phyloP scores from a whole-genome alignment of 2,329 filamentous ascomycete genomes.

The Ramularia collo-cygni region DNA sequence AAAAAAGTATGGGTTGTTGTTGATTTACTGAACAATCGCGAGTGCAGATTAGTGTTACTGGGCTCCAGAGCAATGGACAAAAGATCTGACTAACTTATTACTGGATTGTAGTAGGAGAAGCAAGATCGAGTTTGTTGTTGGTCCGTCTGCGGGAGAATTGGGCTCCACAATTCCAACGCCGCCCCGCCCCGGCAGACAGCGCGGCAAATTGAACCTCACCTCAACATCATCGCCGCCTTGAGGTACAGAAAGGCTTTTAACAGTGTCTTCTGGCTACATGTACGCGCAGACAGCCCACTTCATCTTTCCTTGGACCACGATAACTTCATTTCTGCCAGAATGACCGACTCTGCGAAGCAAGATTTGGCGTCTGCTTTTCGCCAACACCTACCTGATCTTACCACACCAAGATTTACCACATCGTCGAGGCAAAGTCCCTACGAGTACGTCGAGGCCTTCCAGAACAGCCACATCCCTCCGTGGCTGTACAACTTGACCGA shows the following conservation, averaged over 20 bases:
- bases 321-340: too few species aligned
- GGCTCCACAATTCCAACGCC: too few species aligned
- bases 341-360: conserved; percentile 2
- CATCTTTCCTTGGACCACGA: neutral
- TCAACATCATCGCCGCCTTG: neutral
- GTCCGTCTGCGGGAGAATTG: too few species aligned
- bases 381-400: conserved; percentile 55
- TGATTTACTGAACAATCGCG: neutral
- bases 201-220: conserved; percentile 8
- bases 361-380: conserved; percentile 38
- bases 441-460: conserved; percentile 45
- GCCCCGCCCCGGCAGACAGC: too few species aligned
- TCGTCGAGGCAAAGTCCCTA: conserved; percentile 57
- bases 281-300: too few species aligned
- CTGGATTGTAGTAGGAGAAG: too few species aligned
- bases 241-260: too few species aligned
- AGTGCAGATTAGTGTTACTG: too few species aligned
- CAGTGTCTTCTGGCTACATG: too few species aligned
- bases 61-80: too few species aligned
- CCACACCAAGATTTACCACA: conserved; percentile 51
- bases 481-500: conserved; percentile 22
- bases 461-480: conserved; percentile 20
- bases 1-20: neutral
- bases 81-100: too few species aligned
- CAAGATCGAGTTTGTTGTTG: too few species aligned